Evolutionary conservation across 1,284 basidiomycete species (phyloP), one percentile per base, ranked within the genome.

Genomic region (Chalciporus piperatoides): DNA sequence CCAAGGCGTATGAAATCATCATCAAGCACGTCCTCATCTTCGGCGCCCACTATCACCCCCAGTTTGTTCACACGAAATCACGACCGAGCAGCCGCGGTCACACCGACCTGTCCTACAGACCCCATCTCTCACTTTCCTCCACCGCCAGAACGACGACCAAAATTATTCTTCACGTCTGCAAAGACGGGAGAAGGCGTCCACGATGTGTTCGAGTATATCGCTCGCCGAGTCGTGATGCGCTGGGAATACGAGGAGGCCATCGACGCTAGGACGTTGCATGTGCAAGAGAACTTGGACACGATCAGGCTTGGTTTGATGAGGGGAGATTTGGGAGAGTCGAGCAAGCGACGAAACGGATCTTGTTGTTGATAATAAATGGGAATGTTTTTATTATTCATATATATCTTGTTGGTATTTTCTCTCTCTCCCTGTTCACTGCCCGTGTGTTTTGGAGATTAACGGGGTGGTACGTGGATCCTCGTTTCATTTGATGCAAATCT

Each of bases 191-290:
- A 77, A 41, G 81, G 83, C n/a, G 82, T 89, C 1, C 49, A 63
- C 2, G 79, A 81, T 1, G 80, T 87, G 14, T 90, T 89, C 60
- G 81, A 80, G 59, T 86, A 87, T 56, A 71, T 90, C 43, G 82
- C 79, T 4, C 59, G 67, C 41, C 70, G 85, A 17, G 82, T 88
- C 5, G 72, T 81, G 30, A 59, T 63, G 54, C 70, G 74, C 49
- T 81, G 79, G 80, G 84, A 82, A 58, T 80, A 79, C 61, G 82
- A 85, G 51, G 83, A 84, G 52, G 41, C 51, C 1, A 28, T 55
- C n/a, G 65, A 64, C 2, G 48, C 57, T n/a, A 47, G 53, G 41
- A 67, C 63, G 2, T n/a, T 62, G 28, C 55, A 11, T 14, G 21
- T 60, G 8, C 61, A 53, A n/a, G 61, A 51, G 10, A 48, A 46